These are phyloP conservation scores for Rubia peregrina DNA, from an alignment of 305 asterid genomes.

Conservation along the genomic window DNA sequence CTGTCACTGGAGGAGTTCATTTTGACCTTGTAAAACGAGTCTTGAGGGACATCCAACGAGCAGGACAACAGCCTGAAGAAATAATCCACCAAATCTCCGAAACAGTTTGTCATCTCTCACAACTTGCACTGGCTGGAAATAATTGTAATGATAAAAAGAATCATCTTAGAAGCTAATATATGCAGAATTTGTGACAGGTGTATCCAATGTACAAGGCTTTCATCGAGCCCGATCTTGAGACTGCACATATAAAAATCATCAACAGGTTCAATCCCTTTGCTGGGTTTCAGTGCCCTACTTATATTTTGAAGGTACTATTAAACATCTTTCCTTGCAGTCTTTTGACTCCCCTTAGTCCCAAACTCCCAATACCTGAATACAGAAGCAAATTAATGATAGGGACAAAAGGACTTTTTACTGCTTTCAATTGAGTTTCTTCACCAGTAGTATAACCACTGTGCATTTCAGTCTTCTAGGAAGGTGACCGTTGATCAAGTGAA, in stretches of 20 bases:
- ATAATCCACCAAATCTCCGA: slow-evolving; percentile 98
- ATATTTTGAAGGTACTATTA: slow-evolving; percentile 73
- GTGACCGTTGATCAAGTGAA: slow-evolving; percentile 60
- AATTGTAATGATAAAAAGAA: not conserved
- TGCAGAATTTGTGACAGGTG: slow-evolving; percentile 44
- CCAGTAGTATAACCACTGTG: not conserved
- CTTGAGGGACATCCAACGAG: slow-evolving; percentile 95
- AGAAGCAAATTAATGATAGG: slow-evolving; percentile 3
- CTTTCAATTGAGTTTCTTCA: not conserved
- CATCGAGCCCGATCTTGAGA: slow-evolving; percentile 94
- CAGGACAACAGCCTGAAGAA: slow-evolving; percentile 97
- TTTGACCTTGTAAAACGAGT: slow-evolving; percentile 99
- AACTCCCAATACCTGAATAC: not conserved
- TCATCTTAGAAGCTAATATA: slow-evolving; percentile 5
- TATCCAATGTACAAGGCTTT: slow-evolving; percentile 99
- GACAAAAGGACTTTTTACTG: not conserved
- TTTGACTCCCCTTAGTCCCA: not conserved
- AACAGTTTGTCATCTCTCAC: slow-evolving; percentile 53
- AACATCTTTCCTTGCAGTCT: slow-evolving; percentile 1
- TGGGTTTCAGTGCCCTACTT: slow-evolving; percentile 93
- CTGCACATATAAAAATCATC: slow-evolving; percentile 87
- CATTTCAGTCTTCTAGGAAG: slow-evolving; percentile 56
- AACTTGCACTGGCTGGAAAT: not conserved
- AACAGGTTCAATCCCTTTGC: slow-evolving; percentile 96
- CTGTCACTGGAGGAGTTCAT: slow-evolving; percentile 98